Percentiles rank a stretch among this genome's conserved stretches.
phyloP scores from a whole-genome alignment of 2,329 filamentous ascomycete species.

The Fonsecaea erecta region DNA sequence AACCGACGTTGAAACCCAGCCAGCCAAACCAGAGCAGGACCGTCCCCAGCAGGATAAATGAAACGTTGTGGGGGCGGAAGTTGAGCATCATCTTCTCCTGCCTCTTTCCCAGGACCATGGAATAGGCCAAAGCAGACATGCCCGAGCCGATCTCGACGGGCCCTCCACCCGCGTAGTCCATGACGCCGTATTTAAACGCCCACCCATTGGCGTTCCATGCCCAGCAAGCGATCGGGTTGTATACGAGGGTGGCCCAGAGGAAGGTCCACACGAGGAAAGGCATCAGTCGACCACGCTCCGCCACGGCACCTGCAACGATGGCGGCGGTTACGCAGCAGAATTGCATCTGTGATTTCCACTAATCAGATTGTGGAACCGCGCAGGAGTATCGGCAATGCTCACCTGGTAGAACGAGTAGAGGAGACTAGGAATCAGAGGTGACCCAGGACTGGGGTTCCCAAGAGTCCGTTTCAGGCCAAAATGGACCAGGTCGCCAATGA shows the following conservation, averaged over 20 bases:
- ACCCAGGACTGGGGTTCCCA: conserved; percentile 82
- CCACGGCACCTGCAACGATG: conserved; percentile 88
- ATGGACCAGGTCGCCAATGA: conserved; percentile 87
- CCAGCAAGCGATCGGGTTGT: conserved; percentile 97
- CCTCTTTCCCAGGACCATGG: conserved; percentile 89
- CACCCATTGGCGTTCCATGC: conserved; percentile 94
- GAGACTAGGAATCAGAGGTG: conserved; percentile 83
- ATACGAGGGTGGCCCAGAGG: conserved; percentile 95
- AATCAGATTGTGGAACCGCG: neutral
- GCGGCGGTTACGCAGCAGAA: conserved; percentile 92
- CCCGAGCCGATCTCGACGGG: conserved; percentile 97
- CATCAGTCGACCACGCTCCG: conserved; percentile 89
- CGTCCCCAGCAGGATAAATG: conserved; percentile 92
- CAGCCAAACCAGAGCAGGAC: conserved; percentile 98
- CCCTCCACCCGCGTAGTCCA: conserved; percentile 95
- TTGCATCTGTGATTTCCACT: conserved; percentile 75
- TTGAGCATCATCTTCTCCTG: conserved; percentile 99
- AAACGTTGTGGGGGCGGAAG: conserved; percentile 98
- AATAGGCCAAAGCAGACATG: conserved; percentile 91
- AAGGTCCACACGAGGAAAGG: conserved; percentile 95
- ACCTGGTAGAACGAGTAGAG: conserved; percentile 95
- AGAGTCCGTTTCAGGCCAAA: conserved; percentile 88
- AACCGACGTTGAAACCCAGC: conserved; percentile 98
- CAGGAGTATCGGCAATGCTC: conserved; percentile 37
- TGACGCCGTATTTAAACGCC: conserved; percentile 85